Percentiles rank a stretch among this genome's conserved stretches.
These are phyloP conservation scores for Calonectria naviculata DNA, from an alignment of 2,329 filamentous ascomycete genomes.

Conservation along the genomic window DNA sequence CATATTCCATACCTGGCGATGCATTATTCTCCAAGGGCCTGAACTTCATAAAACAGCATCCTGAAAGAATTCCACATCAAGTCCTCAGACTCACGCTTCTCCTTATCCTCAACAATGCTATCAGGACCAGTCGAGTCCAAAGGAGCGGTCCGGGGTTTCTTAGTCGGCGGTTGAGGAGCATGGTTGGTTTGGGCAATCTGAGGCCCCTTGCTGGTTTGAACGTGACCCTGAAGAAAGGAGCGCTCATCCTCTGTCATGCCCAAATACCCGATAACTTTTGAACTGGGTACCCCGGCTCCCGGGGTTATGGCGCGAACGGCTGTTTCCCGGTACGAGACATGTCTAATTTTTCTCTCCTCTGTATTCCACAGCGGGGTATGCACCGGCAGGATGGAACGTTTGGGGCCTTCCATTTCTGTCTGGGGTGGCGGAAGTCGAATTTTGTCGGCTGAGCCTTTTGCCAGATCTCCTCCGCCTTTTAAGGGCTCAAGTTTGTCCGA, in stretches of 20 bases:
- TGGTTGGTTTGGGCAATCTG: background rate
- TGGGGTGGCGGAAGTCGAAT: background rate
- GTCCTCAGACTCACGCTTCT: background rate
- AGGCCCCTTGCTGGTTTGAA: background rate
- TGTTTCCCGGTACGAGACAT: background rate
- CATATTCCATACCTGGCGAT: background rate
- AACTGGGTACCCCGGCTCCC: background rate
- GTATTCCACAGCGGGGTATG: background rate
- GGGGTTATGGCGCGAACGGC: background rate
- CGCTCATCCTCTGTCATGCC: background rate
- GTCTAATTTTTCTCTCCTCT: background rate
- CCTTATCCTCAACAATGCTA: background rate
- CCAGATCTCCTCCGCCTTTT: background rate
- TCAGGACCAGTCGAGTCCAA: background rate
- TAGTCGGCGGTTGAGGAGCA: background rate
- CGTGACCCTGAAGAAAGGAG: background rate
- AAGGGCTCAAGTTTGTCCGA: background rate
- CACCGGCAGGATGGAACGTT: background rate
- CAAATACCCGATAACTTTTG: background rate
- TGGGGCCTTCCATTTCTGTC: background rate
- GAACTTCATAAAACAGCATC: background rate
- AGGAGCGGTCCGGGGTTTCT: background rate
- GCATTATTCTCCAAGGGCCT: background rate
- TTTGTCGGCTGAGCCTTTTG: background rate
- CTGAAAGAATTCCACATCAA: background rate